These are phyloP conservation scores for Beta corolliflora DNA, from an alignment of 179 eudicot genomes.

Conservation along the genomic window DNA sequence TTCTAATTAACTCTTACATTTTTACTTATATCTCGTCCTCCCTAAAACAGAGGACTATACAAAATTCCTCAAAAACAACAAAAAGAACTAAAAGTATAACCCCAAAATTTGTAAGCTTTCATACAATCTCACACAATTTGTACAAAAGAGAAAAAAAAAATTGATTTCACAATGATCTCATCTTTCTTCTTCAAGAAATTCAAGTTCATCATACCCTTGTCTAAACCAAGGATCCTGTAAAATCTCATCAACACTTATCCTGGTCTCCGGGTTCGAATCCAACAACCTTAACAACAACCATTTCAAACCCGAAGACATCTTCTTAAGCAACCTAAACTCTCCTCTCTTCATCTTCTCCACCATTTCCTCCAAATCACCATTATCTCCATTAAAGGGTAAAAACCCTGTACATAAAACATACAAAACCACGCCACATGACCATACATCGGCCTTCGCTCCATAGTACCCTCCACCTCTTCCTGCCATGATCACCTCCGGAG, in stretches of 20 bases:
- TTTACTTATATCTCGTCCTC: not conserved
- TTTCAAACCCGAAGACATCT: conserved; percentile 33
- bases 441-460: conserved; percentile 39
- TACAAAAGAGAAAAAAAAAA: not conserved
- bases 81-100: too few relatives aligned
- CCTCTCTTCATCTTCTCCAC: conserved; percentile 34
- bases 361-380: conserved; percentile 14
- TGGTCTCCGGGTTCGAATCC: conserved; percentile 38
- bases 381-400: conserved; percentile 22
- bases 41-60: not conserved
- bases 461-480: conserved; percentile 30
- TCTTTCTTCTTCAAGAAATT: conserved; percentile 12
- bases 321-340: conserved; percentile 29
- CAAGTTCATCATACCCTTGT: conserved; percentile 30
- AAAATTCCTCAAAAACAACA: not conserved
- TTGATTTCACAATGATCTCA: not conserved
- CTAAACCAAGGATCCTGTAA: conserved; percentile 36
- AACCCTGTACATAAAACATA: conserved; percentile 32
- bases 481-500: conserved; percentile 36
- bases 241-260: conserved; percentile 35
- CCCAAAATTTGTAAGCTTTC: not conserved
- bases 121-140: not conserved
- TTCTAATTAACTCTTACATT: not conserved
- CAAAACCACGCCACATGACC: conserved; percentile 45
- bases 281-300: conserved; percentile 37